Base-by-base conservation (phyloP, 495 filamentous ascomycete genomes). In the Tuber borchii region DNA sequence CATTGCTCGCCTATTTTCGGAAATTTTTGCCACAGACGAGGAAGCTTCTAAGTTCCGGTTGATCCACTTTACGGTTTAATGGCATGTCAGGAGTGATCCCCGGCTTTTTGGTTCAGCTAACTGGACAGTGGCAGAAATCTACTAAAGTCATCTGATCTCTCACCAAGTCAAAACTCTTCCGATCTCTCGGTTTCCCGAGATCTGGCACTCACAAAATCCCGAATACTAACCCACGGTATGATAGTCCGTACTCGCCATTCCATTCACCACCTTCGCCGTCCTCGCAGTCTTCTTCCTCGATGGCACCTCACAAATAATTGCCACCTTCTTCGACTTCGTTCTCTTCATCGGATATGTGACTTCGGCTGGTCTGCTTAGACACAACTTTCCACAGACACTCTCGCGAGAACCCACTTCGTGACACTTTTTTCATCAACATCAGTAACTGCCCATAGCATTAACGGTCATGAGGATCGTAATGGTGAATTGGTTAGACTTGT, bases 331-430 rank as follows among this genome's bases (percentile, higher is more conserved):
- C 69, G 81, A 83, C 74, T 76, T 82, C 48, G 26, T n/a, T n/a
- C 42, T 83, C 20, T 80, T 72, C 17, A 45, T 77, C 22, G 80
- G 81, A 40, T 83, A 82, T 74, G 51, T 82, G 26, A 70, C 74
- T 7, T 80, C 73, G 46, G 71, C 71, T 34, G 71, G 68, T 17
- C 34, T 83, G 0, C 75, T 82, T 20, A 70, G 74, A 17, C 43
- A 78, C 12, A 83, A 82, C 75, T n/a, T 83, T 72, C 74, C 77
- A 68, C 39, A 31, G 20, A 2, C 61, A 70, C 43, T 51, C 72
- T 2, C 20, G 46, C 1, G 43, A 39, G 10, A 83, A 82, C 69
- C 73, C 46, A 16, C 75, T 83, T 14, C 72, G 72, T 40, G 42
- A 45, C 34, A 31, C 39, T n/a, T n/a, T n/a, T 0, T 12, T 82